Evolutionary conservation across 1,284 basidiomycete genomes (phyloP), one percentile per base, ranked within the genome.

Genomic region (Tilletiaria anomala): DNA sequence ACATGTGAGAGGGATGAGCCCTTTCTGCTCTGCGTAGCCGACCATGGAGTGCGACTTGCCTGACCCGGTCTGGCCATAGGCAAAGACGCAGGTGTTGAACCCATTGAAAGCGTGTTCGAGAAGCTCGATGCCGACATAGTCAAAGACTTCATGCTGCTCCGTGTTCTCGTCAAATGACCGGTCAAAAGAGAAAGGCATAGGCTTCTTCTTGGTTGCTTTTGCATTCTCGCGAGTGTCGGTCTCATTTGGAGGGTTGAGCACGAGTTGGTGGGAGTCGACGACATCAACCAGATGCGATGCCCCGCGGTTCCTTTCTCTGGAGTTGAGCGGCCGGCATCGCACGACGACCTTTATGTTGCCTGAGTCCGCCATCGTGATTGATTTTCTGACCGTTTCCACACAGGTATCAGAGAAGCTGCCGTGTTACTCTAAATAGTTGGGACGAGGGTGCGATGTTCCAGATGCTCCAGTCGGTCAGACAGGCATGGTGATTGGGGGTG

Each of bases 1-100:
- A 62, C 88, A 96, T 26, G 88, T 94, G 37, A 94, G 76, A 15
- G 91, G 91, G 49, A 94, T 96, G 62, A 97, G 89, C 43, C 91
- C 91, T 70, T 93, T 93, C 73, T 94, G 93, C 39, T 78, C 74
- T 16, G 91, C 91, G 66, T 97, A 36, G 26, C 47, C 46, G 43
- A 53, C 42, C 48, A 55, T 43, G 33, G 42, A 47, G 39, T 57
- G 37, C 24, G 48, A 56, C 37, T 50, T 53, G 32, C 59, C 59
- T 2, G 59, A 62, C 6, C 59, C 59, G 2, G 59, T 62, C 40
- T 62, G 59, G 15, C 59, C 59, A 23, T 61, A 61, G 20, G 59
- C 59, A 44, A 61, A 61, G 42, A 61, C 59, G 37, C 59, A 61
- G 91, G 88, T 86, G 73, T 97, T 96, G 72, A 94, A 97, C 18